Evolutionary conservation across 139 green algal genomes (phyloP).

Genomic region (Diplosphaera chodatii): DNA sequence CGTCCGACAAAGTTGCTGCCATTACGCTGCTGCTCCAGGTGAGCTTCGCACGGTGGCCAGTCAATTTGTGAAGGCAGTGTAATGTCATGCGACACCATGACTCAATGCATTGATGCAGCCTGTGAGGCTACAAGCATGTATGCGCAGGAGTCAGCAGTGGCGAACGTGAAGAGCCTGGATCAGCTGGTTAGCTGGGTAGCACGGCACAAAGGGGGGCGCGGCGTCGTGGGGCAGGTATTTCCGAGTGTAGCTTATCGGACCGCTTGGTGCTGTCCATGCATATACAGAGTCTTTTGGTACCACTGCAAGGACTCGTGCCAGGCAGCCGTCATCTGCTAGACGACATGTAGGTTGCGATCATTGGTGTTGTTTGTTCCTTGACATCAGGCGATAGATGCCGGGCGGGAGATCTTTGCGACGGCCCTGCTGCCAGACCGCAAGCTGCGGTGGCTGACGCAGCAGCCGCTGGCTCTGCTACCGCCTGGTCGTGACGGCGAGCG

Average conservation of each 20-base stretch:
- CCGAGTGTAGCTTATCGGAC: too few relatives aligned
- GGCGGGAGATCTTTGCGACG: conserved; percentile 74
- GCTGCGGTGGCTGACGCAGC: conserved; percentile 60
- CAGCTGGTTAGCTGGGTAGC: conserved; percentile 55
- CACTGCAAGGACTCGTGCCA: too few relatives aligned
- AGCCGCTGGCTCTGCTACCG: conserved; percentile 35
- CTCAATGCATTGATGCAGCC: too few relatives aligned
- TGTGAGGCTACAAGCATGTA: too few relatives aligned
- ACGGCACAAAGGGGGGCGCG: conserved; percentile 53
- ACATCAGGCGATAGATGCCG: conserved; percentile 60
- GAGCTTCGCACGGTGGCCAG: too few relatives aligned
- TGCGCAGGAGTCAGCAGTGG: conserved; percentile 59
- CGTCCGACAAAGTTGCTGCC: conserved; percentile 75
- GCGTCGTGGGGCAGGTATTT: conserved; percentile 29
- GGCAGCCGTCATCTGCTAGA: too few relatives aligned
- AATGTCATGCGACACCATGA: too few relatives aligned
- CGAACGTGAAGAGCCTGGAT: conserved; percentile 74
- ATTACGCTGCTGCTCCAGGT: conserved; percentile 76
- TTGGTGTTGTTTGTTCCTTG: neutral
- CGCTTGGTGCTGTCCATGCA: too few relatives aligned
- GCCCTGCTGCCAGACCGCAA: conserved; percentile 85
- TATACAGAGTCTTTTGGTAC: too few relatives aligned
- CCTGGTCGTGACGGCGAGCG: conserved; percentile 43
- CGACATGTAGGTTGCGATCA: too few relatives aligned
- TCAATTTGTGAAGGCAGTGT: too few relatives aligned